These are phyloP conservation scores for Phytophthora aleatoria DNA, from an alignment of 352 stramenopile genomes.

Conservation along the genomic window DNA sequence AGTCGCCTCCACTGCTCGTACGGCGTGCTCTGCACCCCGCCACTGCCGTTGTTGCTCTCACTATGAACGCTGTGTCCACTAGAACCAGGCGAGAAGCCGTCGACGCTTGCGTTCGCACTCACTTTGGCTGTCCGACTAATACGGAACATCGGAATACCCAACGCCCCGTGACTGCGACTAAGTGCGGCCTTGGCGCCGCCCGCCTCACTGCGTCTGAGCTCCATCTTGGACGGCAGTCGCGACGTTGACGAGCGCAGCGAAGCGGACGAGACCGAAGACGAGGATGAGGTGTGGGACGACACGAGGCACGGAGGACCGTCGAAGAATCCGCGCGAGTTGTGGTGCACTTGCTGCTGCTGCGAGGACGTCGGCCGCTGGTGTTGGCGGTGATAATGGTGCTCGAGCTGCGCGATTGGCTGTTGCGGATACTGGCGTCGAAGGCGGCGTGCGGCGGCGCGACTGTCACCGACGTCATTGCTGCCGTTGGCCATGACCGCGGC, in stretches of 20 bases:
- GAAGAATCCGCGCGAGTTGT: conserved; percentile 15
- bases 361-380: conserved; percentile 18
- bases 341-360: not conserved
- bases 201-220: conserved; percentile 25
- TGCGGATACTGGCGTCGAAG: conserved; percentile 34
- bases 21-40: conserved; percentile 22
- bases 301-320: conserved; percentile 26
- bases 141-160: conserved; percentile 53
- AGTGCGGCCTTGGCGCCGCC: conserved; percentile 8
- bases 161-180: conserved; percentile 20
- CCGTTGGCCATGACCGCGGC: conserved; percentile 11
- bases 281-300: conserved; percentile 7
- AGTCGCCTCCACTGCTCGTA: conserved; percentile 48
- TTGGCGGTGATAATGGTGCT: conserved; percentile 40
- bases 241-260: conserved; percentile 27
- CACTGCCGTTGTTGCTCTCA: conserved; percentile 4
- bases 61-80: conserved; percentile 12
- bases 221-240: conserved; percentile 23
- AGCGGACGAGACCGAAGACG: conserved; percentile 4
- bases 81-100: conserved; percentile 24
- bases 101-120: conserved; percentile 15
- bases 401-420: conserved; percentile 40
- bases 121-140: conserved; percentile 43
- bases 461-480: conserved; percentile 10
- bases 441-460: conserved; percentile 25